Evolutionary conservation across 2,329 filamentous ascomycete genomes (phyloP).

Genomic region (Sporothrix pallida): DNA sequence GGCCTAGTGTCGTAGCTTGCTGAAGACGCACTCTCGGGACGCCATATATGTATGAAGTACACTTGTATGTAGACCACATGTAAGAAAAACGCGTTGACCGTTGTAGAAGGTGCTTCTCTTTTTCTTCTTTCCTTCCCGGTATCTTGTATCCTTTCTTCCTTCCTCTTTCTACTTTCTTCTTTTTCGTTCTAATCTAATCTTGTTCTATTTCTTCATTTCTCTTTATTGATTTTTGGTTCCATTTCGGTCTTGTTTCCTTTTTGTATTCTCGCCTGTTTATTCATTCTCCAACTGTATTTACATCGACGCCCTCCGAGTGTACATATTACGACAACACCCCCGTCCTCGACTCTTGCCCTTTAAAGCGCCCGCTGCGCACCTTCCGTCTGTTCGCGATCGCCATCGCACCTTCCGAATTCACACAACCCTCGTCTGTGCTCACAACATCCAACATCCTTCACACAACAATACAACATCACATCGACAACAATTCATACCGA

Average conservation of each 20-base stretch:
- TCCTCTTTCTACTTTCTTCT: not conserved
- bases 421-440: not conserved
- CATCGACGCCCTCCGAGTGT: not conserved
- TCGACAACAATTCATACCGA: too few relatives aligned
- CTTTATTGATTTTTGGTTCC: not conserved
- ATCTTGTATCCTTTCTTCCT: not conserved
- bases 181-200: not conserved
- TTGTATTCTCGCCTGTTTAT: not conserved
- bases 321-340: not conserved
- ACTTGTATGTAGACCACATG: not conserved
- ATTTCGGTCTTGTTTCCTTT: not conserved
- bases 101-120: conserved; percentile 5
- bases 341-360: not conserved
- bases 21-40: not conserved
- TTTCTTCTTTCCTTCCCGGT: not conserved
- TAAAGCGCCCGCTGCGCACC: not conserved
- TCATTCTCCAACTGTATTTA: not conserved
- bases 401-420: not conserved
- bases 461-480: not conserved
- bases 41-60: not conserved
- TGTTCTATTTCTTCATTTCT: not conserved
- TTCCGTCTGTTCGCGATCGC: conserved; percentile 4
- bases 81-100: not conserved
- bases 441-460: not conserved
- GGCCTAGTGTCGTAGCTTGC: not conserved